phyloP scores from a whole-genome alignment of 495 filamentous ascomycete species.

The Parmelia sp. region DNA sequence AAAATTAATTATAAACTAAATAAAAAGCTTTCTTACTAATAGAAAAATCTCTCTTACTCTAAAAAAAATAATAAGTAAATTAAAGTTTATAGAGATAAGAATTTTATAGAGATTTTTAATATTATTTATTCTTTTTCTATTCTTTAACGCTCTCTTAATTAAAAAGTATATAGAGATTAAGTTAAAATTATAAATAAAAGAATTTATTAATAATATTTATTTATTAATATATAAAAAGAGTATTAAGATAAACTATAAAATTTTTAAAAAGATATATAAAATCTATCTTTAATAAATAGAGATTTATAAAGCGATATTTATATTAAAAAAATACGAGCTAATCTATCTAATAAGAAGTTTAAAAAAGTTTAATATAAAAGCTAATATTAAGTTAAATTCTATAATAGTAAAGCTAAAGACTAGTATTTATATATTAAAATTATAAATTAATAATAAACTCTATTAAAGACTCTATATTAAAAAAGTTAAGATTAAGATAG shows the following conservation, averaged over 20 bases:
- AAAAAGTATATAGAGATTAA: too few species aligned
- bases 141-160: too few species aligned
- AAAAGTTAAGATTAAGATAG: background rate
- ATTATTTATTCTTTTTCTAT: too few species aligned
- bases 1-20: background rate
- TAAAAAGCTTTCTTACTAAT: background rate
- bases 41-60: background rate
- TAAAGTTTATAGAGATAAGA: too few species aligned
- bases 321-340: background rate
- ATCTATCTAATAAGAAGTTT: background rate
- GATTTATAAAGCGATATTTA: background rate
- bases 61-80: background rate
- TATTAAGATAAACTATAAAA: background rate
- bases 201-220: too few species aligned
- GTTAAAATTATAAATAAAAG: too few species aligned
- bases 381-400: background rate
- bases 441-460: background rate
- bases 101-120: too few species aligned
- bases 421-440: background rate
- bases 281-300: background rate
- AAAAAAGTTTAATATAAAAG: background rate
- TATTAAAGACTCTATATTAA: background rate
- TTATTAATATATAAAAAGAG: background rate
- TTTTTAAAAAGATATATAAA: background rate
- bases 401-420: background rate